Conservation (phyloP, 2,329 filamentous ascomycete genomes). For the Penicillium crustosum region DNA sequence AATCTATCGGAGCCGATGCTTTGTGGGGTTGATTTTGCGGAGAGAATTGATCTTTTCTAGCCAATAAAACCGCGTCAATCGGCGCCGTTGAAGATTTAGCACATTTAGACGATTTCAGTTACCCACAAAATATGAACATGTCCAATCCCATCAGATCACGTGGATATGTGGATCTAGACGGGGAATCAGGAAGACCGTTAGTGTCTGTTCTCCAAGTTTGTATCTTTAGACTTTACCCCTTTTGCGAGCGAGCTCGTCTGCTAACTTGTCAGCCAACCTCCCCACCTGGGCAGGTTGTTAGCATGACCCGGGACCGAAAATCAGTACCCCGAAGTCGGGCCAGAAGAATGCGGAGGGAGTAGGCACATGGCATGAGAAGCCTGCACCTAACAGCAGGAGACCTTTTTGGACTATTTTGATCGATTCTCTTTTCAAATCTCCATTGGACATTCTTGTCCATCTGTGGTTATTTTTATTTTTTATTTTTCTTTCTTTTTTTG, state of each 20-base stretch:
- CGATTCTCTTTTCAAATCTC: background rate
- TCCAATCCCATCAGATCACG: background rate
- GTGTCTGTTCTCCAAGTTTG: background rate
- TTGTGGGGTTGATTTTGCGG: background rate
- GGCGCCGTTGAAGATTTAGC: background rate
- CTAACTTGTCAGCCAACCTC: background rate
- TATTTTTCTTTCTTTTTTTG: too few species aligned
- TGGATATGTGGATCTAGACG: background rate
- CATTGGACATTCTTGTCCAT: background rate
- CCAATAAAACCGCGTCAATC: slow-evolving; percentile 3
- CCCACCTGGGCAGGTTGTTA: slow-evolving; percentile 8
- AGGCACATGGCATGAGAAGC: background rate
- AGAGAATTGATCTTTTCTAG: background rate
- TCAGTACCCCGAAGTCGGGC: background rate
- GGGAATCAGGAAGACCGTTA: slow-evolving; percentile 1
- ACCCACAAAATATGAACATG: background rate
- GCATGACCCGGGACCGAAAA: background rate
- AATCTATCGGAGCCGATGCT: background rate
- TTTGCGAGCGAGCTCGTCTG: background rate
- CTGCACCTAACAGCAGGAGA: background rate
- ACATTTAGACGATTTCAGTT: background rate
- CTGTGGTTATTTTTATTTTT: background rate
- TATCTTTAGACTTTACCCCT: background rate
- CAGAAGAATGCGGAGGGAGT: slow-evolving; percentile 3
- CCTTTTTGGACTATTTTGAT: background rate